Conservation (phyloP, 2,329 filamentous ascomycete species). For the Colletotrichum limetticola region DNA sequence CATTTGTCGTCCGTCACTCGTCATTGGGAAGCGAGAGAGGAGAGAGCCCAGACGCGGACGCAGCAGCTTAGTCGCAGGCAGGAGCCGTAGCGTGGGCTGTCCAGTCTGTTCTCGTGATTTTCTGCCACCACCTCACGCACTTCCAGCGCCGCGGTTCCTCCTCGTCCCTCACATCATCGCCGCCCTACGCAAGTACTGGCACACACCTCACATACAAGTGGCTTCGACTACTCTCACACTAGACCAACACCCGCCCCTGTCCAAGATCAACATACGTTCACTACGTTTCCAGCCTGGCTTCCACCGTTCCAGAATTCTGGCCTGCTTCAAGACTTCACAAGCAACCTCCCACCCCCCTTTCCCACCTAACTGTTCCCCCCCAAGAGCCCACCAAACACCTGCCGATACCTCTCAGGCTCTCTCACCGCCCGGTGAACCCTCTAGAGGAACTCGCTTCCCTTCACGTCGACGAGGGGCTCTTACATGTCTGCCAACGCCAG, state of each 20-base stretch:
- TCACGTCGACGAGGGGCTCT: constrained; percentile 22
- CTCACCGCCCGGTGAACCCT: constrained; percentile 33
- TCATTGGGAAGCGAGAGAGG: constrained; percentile 24
- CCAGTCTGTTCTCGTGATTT: constrained; percentile 23
- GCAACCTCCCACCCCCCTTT: not conserved
- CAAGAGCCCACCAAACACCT: not conserved
- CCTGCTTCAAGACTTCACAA: not conserved
- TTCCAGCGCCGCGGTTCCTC: constrained; percentile 4
- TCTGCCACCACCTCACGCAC: constrained; percentile 19
- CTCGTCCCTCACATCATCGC: constrained; percentile 21
- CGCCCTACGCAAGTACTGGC: not conserved
- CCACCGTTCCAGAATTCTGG: not conserved
- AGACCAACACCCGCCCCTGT: constrained; percentile 12
- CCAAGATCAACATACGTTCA: constrained; percentile 1
- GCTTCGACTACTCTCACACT: not conserved
- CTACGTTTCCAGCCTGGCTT: not conserved
- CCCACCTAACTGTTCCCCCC: not conserved
- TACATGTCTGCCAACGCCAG: constrained; percentile 32
- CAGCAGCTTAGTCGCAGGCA: constrained; percentile 3
- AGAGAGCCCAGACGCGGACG: constrained; percentile 6
- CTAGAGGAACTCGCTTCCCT: constrained; percentile 13
- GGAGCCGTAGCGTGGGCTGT: constrained; percentile 18
- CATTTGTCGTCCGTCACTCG: constrained; percentile 33
- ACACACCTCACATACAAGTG: not conserved
- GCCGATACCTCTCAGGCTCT: not conserved